Evolutionary conservation across 2,329 filamentous ascomycete genomes (phyloP).

Genomic region (Trichophyton rubrum): DNA sequence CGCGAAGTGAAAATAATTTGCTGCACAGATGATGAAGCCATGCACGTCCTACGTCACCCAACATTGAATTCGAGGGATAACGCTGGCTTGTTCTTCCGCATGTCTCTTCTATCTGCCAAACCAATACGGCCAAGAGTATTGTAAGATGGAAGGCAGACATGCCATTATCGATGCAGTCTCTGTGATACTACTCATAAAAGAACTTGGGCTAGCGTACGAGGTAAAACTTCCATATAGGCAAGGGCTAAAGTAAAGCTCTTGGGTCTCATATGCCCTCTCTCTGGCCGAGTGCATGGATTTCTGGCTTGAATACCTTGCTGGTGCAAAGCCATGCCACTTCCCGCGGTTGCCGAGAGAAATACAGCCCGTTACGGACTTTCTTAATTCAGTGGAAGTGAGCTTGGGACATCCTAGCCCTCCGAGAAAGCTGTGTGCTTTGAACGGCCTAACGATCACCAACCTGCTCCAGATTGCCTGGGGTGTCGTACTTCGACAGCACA

Average conservation of each 20-base stretch:
- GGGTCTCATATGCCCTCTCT: constrained; percentile 3
- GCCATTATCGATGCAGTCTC: constrained; percentile 12
- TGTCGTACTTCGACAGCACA: constrained; percentile 23
- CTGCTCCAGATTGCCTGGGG: constrained; percentile 46
- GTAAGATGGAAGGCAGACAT: constrained; percentile 10
- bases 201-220: background rate
- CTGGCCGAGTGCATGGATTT: constrained; percentile 4
- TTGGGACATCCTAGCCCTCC: constrained; percentile 3
- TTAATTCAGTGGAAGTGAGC: background rate
- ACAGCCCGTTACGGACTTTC: background rate
- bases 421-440: constrained; percentile 2
- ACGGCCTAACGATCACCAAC: constrained; percentile 16
- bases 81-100: background rate
- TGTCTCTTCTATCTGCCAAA: constrained; percentile 11
- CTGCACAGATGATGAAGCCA: background rate
- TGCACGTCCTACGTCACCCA: background rate
- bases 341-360: background rate
- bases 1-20: background rate
- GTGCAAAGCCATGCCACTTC: background rate
- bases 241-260: constrained; percentile 1
- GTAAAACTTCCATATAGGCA: background rate
- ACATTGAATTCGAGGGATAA: background rate
- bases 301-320: constrained; percentile 6
- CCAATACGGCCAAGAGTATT: constrained; percentile 7
- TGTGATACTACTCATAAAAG: constrained; percentile 1